Evolutionary conservation across 768 basidiomycete genomes (phyloP).

Genomic region (Trametes gibbosa): DNA sequence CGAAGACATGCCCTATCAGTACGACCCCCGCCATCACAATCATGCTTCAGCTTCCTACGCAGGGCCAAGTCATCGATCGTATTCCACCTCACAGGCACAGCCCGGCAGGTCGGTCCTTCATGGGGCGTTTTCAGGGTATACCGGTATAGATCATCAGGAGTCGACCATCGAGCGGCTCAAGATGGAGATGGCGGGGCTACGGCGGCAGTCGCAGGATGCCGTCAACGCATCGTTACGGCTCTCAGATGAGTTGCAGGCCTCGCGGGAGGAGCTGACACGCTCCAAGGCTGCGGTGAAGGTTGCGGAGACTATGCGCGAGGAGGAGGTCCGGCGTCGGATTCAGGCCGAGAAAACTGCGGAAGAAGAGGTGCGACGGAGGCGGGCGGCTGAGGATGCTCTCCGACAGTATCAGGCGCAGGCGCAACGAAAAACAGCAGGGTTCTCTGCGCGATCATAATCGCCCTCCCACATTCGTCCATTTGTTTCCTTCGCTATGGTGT

Average conservation of each 20-base stretch:
- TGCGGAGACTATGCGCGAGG: constrained; percentile 57
- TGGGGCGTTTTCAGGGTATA: constrained; percentile 26
- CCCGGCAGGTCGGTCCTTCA: constrained; percentile 23
- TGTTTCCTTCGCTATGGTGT: constrained; percentile 1
- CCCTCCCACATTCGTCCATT: not conserved
- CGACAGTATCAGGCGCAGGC: constrained; percentile 26
- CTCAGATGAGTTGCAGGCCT: constrained; percentile 67
- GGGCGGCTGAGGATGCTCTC: constrained; percentile 50
- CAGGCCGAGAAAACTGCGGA: constrained; percentile 55
- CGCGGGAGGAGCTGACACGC: constrained; percentile 57
- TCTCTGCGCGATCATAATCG: constrained; percentile 14
- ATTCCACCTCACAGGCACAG: constrained; percentile 12
- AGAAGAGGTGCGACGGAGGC: constrained; percentile 46
- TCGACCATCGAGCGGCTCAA: constrained; percentile 59
- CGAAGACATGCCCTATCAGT: constrained; percentile 46
- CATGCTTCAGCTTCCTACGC: constrained; percentile 6
- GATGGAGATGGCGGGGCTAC: constrained; percentile 60
- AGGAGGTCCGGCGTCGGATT: constrained; percentile 54
- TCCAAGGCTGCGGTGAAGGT: constrained; percentile 52
- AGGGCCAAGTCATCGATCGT: constrained; percentile 13
- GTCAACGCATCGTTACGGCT: constrained; percentile 61
- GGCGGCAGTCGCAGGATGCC: constrained; percentile 67
- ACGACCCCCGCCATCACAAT: constrained; percentile 34
- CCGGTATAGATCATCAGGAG: constrained; percentile 30
- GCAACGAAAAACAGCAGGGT: constrained; percentile 17